phyloP scores from a whole-genome alignment of 371 early-diverging fungal genomes.

The Cladochytrium tenue region DNA sequence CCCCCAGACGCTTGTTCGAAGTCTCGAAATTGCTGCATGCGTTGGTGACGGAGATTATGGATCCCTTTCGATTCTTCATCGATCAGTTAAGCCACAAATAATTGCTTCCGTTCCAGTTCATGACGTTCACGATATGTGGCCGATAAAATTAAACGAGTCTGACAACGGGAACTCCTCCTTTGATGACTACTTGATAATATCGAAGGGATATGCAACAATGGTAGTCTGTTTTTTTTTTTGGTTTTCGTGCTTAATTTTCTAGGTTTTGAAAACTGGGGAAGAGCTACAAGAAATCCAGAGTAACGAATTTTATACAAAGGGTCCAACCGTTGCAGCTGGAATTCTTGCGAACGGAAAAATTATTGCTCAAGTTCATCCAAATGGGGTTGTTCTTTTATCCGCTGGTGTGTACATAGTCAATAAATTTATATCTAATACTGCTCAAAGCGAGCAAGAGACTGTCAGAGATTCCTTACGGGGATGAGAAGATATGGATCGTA shows the following conservation, averaged over 20 bases:
- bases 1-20: slow-evolving; percentile 32
- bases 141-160: slow-evolving; percentile 21
- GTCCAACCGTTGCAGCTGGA: slow-evolving; percentile 76
- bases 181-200: slow-evolving; percentile 66
- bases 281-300: slow-evolving; percentile 79
- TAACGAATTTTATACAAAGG: slow-evolving; percentile 73
- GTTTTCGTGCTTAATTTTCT: neutral
- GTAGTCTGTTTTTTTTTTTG: slow-evolving; percentile 40
- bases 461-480: slow-evolving; percentile 63
- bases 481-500: slow-evolving; percentile 59
- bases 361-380: slow-evolving; percentile 80
- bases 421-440: slow-evolving; percentile 1
- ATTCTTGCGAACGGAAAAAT: slow-evolving; percentile 62
- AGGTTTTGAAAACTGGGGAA: slow-evolving; percentile 78
- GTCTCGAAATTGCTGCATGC: slow-evolving; percentile 80
- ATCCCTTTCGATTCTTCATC: slow-evolving; percentile 75
- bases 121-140: slow-evolving; percentile 39
- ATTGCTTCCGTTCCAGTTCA: slow-evolving; percentile 49
- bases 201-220: slow-evolving; percentile 65
- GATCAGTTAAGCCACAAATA: slow-evolving; percentile 75
- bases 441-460: slow-evolving; percentile 61
- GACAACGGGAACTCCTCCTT: slow-evolving; percentile 16
- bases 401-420: slow-evolving; percentile 27
- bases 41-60: slow-evolving; percentile 76
- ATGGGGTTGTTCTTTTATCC: slow-evolving; percentile 71